phyloP scores from a whole-genome alignment of 192 early-diverging fungal genomes.

The Geranomyces variabilis region DNA sequence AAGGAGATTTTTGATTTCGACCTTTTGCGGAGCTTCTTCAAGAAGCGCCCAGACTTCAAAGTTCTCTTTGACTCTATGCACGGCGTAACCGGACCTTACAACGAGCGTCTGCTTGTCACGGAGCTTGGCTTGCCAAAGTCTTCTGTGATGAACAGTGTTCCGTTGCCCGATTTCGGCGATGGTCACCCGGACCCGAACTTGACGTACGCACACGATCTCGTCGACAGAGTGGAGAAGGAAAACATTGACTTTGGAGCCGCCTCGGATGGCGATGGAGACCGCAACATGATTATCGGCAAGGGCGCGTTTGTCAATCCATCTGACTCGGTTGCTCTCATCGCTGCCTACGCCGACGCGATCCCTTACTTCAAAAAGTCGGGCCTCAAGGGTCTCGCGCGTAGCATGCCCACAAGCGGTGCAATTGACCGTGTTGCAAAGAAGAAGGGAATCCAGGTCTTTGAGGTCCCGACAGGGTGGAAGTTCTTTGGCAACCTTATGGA shows the following conservation, averaged over 20 bases:
- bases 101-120: constrained; percentile 77
- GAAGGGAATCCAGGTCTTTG: constrained; percentile 77
- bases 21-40: constrained; percentile 77
- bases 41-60: constrained; percentile 70
- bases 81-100: constrained; percentile 97
- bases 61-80: constrained; percentile 95
- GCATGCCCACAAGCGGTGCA: constrained; percentile 95
- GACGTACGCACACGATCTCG: constrained; percentile 93
- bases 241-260: constrained; percentile 88
- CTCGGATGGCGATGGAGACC: constrained; percentile 94
- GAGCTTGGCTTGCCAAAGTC: constrained; percentile 84
- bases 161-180: constrained; percentile 89
- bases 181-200: constrained; percentile 98
- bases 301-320: constrained; percentile 94
- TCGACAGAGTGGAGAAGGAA: constrained; percentile 83
- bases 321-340: constrained; percentile 96
- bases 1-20: constrained; percentile 93
- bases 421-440: constrained; percentile 87
- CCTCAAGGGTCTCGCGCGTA: constrained; percentile 84
- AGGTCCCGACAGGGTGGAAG: constrained; percentile 87
- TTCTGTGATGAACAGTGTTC: constrained; percentile 80
- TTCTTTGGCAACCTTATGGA: constrained; percentile 99
- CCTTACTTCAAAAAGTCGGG: constrained; percentile 90
- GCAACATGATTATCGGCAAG: constrained; percentile 97
- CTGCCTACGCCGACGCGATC: constrained; percentile 83